Conservation (phyloP, 176 grass and related monocot genomes). For the Aechmea fasciata region DNA sequence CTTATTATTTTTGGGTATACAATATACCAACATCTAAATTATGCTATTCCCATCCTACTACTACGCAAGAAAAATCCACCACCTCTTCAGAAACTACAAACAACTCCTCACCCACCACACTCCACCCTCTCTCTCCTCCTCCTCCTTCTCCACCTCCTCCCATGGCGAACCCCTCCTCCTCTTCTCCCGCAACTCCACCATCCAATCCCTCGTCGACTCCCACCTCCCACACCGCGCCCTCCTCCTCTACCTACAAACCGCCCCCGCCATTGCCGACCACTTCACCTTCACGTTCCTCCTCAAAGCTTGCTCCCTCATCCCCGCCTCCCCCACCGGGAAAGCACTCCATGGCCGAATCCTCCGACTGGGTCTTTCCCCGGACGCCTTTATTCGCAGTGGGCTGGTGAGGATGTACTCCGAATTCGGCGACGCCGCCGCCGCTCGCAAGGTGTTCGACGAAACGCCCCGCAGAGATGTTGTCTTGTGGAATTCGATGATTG, state of each 20-base stretch:
- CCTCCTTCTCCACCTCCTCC: neutral
- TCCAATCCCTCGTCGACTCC: constrained; percentile 1
- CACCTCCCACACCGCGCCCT: constrained; percentile 7
- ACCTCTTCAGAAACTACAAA: too few species aligned
- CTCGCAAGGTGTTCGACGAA: constrained; percentile 13
- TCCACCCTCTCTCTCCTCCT: neutral
- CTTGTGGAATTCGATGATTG: constrained; percentile 21
- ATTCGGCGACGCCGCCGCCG: neutral
- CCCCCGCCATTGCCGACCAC: neutral
- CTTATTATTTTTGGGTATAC: neutral
- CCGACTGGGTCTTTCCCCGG: constrained; percentile 4
- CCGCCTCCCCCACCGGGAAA: neutral
- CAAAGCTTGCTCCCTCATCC: constrained; percentile 14
- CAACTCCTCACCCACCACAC: too few species aligned
- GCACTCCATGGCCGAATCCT: constrained; percentile 2
- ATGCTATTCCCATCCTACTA: too few species aligned
- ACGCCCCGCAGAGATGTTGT: constrained; percentile 8
- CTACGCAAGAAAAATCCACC: too few species aligned
- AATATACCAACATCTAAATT: neutral
- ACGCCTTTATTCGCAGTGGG: constrained; percentile 8
- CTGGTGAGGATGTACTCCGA: constrained; percentile 11
- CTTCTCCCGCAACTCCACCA: constrained; percentile 13
- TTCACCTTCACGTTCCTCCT: constrained; percentile 18
- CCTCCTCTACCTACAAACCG: constrained; percentile 13
- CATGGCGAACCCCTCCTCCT: neutral